Evolutionary conservation across 1,139 yeast species (phyloP).

Genomic region (Yamadazyma friedrichii): DNA sequence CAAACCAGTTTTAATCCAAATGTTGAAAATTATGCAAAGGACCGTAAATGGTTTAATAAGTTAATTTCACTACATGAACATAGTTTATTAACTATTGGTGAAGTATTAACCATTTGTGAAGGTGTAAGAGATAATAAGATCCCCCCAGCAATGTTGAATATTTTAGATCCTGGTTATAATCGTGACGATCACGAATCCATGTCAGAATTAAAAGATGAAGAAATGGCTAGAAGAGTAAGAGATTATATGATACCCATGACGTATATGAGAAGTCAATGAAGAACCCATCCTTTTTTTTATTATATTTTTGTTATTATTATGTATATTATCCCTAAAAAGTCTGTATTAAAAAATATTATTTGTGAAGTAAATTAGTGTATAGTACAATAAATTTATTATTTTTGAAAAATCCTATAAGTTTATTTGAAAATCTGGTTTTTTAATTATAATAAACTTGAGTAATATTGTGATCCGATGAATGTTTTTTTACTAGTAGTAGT

Average conservation of each 20-base stretch:
- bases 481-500: neutral
- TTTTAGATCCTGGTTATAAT: slow-evolving; percentile 34
- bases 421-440: neutral
- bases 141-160: slow-evolving; percentile 39
- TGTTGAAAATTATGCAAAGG: slow-evolving; percentile 27
- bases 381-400: neutral
- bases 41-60: slow-evolving; percentile 41
- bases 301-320: slow-evolving; percentile 1
- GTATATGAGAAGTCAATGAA: slow-evolving; percentile 12
- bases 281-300: too few relatives aligned
- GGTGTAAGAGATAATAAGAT: slow-evolving; percentile 43
- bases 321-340: slow-evolving; percentile 3
- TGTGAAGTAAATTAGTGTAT: slow-evolving; percentile 1
- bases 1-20: slow-evolving; percentile 16
- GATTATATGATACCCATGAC: slow-evolving; percentile 41
- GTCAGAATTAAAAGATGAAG: slow-evolving; percentile 29
- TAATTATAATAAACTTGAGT: neutral
- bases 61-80: slow-evolving; percentile 30
- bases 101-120: slow-evolving; percentile 36
- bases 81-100: slow-evolving; percentile 29
- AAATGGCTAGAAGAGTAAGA: slow-evolving; percentile 33
- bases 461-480: neutral
- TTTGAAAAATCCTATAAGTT: too few relatives aligned
- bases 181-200: slow-evolving; percentile 15
- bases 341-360: neutral